phyloP scores from a whole-genome alignment of 2,329 filamentous ascomycete species.

The Alternaria dauci region DNA sequence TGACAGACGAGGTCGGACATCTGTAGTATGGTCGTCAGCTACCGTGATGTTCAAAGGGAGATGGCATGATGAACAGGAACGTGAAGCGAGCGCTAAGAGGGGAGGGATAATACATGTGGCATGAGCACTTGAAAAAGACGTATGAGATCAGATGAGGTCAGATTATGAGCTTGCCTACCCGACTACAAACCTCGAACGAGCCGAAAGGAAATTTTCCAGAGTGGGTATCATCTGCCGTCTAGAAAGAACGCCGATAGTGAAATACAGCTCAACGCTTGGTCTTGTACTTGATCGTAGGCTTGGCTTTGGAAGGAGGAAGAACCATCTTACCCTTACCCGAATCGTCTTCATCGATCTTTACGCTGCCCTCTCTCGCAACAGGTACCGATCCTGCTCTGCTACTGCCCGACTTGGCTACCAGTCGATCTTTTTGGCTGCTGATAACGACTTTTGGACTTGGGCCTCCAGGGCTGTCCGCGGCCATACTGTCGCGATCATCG shows the following conservation, averaged over 20 bases:
- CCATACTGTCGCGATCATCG: conserved; percentile 51
- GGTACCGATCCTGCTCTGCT: conserved; percentile 56
- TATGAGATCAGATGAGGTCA: conserved; percentile 23
- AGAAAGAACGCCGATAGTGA: conserved; percentile 17
- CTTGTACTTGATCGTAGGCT: conserved; percentile 22
- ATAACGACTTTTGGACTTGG: conserved; percentile 49
- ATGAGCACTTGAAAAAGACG: conserved; percentile 18
- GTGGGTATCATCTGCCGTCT: conserved; percentile 33
- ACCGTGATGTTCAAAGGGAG: conserved; percentile 2
- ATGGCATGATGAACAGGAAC: not conserved
- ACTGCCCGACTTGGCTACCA: conserved; percentile 53
- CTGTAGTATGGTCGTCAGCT: conserved; percentile 17
- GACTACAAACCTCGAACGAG: conserved; percentile 32
- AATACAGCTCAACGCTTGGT: conserved; percentile 25
- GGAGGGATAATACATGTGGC: conserved; percentile 12
- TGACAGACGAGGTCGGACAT: conserved; percentile 41
- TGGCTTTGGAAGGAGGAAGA: conserved; percentile 37
- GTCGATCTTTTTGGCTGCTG: conserved; percentile 41
- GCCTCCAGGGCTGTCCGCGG: conserved; percentile 48
- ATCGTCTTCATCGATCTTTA: conserved; percentile 58
- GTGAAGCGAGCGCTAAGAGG: conserved; percentile 4
- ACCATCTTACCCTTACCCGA: conserved; percentile 56
- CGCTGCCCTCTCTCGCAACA: conserved; percentile 57
- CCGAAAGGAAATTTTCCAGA: conserved; percentile 20
- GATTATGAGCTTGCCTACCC: conserved; percentile 28